Evolutionary conservation across 306 rosid genomes (phyloP).

Genomic region (Quercus dentata): DNA sequence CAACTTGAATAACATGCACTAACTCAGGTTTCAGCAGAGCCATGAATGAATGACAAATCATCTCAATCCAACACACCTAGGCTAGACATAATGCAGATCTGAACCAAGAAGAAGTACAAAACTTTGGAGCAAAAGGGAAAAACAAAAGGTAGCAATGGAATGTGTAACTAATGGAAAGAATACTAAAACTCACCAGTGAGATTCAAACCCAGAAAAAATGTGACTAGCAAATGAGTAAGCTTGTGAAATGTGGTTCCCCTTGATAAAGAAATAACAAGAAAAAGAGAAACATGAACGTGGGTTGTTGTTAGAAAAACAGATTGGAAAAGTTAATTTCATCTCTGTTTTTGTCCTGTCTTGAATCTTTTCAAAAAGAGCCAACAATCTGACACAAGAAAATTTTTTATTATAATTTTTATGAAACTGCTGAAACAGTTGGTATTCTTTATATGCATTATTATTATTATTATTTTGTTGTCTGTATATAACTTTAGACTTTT

Average conservation of each 20-base stretch:
- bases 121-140: background rate
- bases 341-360: constrained; percentile 31
- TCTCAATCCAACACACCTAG: constrained; percentile 22
- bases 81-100: constrained; percentile 49
- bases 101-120: constrained; percentile 11
- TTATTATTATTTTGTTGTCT: background rate
- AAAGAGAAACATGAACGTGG: constrained; percentile 44
- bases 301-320: constrained; percentile 51
- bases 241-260: constrained; percentile 31
- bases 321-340: constrained; percentile 44
- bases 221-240: constrained; percentile 25
- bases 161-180: constrained; percentile 18
- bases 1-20: constrained; percentile 5
- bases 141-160: constrained; percentile 22
- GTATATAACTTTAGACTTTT: background rate
- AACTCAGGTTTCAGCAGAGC: constrained; percentile 19
- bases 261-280: constrained; percentile 21
- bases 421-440: constrained; percentile 18
- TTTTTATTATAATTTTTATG: constrained; percentile 15
- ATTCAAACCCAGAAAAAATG: constrained; percentile 11
- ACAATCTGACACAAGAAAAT: constrained; percentile 46
- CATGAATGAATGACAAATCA: background rate
- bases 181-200: constrained; percentile 15
- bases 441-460: background rate
- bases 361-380: constrained; percentile 35